Evolutionary conservation across 139 green algal genomes (phyloP), one percentile per base, ranked within the genome.

Genomic region (Chlamydomonas schloesseri): DNA sequence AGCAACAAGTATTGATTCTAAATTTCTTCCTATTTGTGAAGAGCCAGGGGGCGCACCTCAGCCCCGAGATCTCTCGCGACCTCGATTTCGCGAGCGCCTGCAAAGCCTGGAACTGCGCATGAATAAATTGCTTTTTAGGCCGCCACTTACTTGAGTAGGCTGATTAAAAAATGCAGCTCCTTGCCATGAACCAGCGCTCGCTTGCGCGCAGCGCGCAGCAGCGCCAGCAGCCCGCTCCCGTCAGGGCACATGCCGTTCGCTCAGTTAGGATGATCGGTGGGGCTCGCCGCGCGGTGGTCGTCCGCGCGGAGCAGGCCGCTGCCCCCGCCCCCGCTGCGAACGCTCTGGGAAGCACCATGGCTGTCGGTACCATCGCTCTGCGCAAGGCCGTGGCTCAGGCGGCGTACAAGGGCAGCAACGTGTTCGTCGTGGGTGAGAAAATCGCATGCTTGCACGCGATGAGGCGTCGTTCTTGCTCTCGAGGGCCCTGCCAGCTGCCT

Each of bases 191-290:
- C 20, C 55, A 64, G 55, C 55, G 34, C 58, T 34, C 34, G 55
- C 75, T 82, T 57, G 57, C 68, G 57, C 58, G 57, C 75, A 82
- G 75, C 75, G 75, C 74, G 74, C 74, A 71, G 55, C 50, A 50
- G 42, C 15, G 74, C 57, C 57, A 82, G 34, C 57, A 82, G 34
- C 13, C 34, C 33, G 28, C 23, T n/a, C 24, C 34, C 5, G 2
- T 81, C 18, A 15, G 33, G 17, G 70, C 24, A 23, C 34, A 26
- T 50, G 57, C 24, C 42, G 53, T 55, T 11, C 55, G 75, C 75
- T 37, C 57, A 4, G 55, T 26, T 29, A 23, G 55, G 55, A 64
- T 64, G 55, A 26, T 64, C 55, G 55, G 55, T 10, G 55, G 55
- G 18, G 55, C 55, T 26, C 55, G 55, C 36, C 55, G 75, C 57